Conservation (phyloP, 108 stramenopile species). For the Pseudonitzschia multiseries region DNA sequence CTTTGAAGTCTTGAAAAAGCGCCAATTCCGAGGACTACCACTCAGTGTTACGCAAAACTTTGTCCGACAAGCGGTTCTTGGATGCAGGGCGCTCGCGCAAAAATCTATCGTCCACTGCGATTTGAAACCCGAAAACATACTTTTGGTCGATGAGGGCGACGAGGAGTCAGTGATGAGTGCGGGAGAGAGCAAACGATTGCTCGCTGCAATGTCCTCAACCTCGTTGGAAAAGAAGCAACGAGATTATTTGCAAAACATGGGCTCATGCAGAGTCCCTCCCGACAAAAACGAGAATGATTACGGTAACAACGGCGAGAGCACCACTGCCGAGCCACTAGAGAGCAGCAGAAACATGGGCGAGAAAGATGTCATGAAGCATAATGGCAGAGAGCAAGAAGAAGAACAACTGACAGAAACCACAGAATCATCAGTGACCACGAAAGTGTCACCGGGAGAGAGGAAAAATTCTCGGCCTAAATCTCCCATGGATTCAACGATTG, state of each 20-base stretch:
- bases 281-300: background rate
- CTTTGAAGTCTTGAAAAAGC: slow-evolving; percentile 91
- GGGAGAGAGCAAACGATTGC: slow-evolving; percentile 25
- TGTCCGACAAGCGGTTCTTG: slow-evolving; percentile 69
- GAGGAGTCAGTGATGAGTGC: slow-evolving; percentile 40
- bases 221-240: background rate
- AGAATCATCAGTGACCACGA: background rate
- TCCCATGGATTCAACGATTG: background rate
- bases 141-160: slow-evolving; percentile 68
- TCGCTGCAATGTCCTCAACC: background rate
- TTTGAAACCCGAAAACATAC: slow-evolving; percentile 98
- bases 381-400: slow-evolving; percentile 9
- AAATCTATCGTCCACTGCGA: slow-evolving; percentile 94
- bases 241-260: background rate
- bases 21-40: slow-evolving; percentile 93
- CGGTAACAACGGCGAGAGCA: background rate
- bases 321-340: background rate
- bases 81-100: slow-evolving; percentile 62
- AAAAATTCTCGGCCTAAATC: background rate
- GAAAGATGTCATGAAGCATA: background rate
- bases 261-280: no score
- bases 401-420: background rate
- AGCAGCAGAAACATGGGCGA: background rate
- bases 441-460: background rate
- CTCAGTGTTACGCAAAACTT: slow-evolving; percentile 72